Conservation (phyloP, 2,329 filamentous ascomycete species). For the Trichoderma pleuroti region DNA sequence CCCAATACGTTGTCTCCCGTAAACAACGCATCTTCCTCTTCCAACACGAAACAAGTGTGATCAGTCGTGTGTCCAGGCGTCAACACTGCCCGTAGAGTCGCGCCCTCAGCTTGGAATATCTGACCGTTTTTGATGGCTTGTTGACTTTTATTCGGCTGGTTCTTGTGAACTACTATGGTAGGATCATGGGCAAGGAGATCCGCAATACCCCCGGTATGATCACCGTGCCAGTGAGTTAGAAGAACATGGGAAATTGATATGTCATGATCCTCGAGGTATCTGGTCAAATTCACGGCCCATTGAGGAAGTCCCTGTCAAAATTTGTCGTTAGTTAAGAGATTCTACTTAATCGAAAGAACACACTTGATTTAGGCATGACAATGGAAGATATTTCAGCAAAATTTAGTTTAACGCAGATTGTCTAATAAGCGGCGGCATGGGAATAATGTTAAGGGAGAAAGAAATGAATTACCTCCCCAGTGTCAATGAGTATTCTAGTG, state of each 20-base stretch:
- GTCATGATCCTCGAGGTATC: not conserved
- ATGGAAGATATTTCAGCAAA: not conserved
- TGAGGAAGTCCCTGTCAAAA: not conserved
- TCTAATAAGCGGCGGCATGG: not conserved
- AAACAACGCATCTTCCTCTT: conserved; percentile 52
- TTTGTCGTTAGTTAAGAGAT: not conserved
- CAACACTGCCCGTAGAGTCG: not conserved
- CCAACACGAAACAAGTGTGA: not conserved
- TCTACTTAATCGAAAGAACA: not conserved
- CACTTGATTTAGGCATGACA: not conserved
- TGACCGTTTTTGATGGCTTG: not conserved
- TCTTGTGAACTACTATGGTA: not conserved
- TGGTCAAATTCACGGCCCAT: not conserved
- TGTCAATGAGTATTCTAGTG: conserved; percentile 11
- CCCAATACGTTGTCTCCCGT: conserved; percentile 73
- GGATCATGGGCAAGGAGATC: conserved; percentile 46
- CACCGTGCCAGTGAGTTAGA: conserved; percentile 72
- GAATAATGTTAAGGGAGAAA: not conserved
- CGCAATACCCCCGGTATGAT: conserved; percentile 64
- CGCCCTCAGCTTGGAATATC: not conserved
- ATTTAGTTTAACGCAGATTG: not conserved
- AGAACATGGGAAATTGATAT: conserved; percentile 44
- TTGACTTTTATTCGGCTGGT: not conserved
- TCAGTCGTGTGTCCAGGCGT: not conserved
- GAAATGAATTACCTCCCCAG: not conserved